These are phyloP conservation scores for Spongiforma sp. DNA, from an alignment of 1,284 basidiomycete species.

Conservation along the genomic window DNA sequence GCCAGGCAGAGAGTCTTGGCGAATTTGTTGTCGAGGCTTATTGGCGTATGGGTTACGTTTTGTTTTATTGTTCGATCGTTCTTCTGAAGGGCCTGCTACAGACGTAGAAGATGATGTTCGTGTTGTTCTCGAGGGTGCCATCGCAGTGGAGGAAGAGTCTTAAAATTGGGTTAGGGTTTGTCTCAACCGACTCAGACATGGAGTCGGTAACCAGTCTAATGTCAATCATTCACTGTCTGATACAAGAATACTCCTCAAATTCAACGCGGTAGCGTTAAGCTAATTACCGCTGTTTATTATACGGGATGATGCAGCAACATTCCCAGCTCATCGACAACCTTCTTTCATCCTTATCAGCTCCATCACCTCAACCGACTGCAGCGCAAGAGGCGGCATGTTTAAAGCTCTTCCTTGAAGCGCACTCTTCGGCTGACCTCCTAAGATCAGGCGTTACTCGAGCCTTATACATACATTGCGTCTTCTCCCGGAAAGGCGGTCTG, in stretches of 20 bases:
- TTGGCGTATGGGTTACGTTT: conserved; percentile 22
- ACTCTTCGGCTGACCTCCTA: not conserved
- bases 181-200: too few species aligned
- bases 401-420: not conserved
- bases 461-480: conserved; percentile 88
- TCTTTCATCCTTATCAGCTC: conserved; percentile 23
- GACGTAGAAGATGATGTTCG: conserved; percentile 1
- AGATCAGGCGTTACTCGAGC: conserved; percentile 73
- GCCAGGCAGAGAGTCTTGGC: conserved; percentile 49
- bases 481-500: conserved; percentile 95
- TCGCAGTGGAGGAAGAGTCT: too few species aligned
- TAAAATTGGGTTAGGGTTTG: too few species aligned
- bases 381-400: conserved; percentile 28
- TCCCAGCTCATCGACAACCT: conserved; percentile 29
- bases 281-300: not conserved
- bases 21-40: conserved; percentile 23
- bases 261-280: not conserved
- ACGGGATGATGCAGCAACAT: conserved; percentile 15
- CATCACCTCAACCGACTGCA: conserved; percentile 11
- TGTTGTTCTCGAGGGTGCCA: conserved; percentile 22
- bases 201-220: too few species aligned
- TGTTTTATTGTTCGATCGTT: conserved; percentile 20
- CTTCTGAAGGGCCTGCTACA: conserved; percentile 19
- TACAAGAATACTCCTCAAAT: not conserved
- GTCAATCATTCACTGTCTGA: too few species aligned